A percentile compares a stretch with the other conserved stretches of the same genome.
Conservation (phyloP, 192 early-diverging fungal genomes). For the Rhizophagus clarus region DNA sequence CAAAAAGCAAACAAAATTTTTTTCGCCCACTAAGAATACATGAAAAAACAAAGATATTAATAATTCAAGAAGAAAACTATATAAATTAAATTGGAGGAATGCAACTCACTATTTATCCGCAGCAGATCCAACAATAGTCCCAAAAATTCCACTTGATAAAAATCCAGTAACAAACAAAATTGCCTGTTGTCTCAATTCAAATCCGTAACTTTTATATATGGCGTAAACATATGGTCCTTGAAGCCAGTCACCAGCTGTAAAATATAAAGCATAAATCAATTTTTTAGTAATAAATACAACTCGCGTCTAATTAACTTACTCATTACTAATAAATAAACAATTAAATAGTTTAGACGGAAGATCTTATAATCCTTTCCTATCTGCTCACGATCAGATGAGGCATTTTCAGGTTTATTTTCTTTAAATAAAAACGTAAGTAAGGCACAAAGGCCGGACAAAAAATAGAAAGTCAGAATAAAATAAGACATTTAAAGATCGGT, state of each 20-base stretch:
- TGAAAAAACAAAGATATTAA: not conserved
- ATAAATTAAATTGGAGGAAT: not conserved
- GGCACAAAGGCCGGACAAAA: not conserved
- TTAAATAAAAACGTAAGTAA: not conserved
- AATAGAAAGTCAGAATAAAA: not conserved
- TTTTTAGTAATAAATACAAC: not conserved
- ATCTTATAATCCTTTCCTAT: conserved; percentile 9
- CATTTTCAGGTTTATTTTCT: not conserved
- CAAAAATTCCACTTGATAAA: conserved; percentile 68
- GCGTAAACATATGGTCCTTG: conserved; percentile 70
- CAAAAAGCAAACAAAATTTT: conserved; percentile 22
- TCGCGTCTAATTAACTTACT: conserved; percentile 17
- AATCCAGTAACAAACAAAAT: conserved; percentile 75
- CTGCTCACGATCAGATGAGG: not conserved
- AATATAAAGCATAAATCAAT: not conserved
- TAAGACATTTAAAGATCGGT: not conserved
- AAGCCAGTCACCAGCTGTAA: conserved; percentile 52
- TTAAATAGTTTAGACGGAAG: conserved; percentile 34
- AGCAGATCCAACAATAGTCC: conserved; percentile 68
- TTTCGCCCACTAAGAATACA: conserved; percentile 14
- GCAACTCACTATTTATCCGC: conserved; percentile 65
- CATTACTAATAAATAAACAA: conserved; percentile 38
- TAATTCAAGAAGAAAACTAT: not conserved
- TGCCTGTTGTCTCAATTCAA: conserved; percentile 60
- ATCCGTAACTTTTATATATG: conserved; percentile 63